Percentiles rank a stretch among this genome's conserved stretches.
phyloP scores from a whole-genome alignment of 1,284 basidiomycete species.

The Fomitopsis schrenkii region DNA sequence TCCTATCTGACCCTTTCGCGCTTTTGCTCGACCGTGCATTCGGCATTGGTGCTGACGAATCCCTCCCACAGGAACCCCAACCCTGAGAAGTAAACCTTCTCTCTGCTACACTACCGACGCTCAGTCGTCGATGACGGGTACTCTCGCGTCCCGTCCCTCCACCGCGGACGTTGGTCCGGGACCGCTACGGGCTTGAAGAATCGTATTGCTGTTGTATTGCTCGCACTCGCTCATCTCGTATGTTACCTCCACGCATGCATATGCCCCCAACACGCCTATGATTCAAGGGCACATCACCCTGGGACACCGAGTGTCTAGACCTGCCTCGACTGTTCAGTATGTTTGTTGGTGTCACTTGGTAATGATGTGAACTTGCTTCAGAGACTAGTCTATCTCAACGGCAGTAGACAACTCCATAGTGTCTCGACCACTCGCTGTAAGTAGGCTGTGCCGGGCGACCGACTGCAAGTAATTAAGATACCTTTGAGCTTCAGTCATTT shows the following conservation, averaged over 20 bases:
- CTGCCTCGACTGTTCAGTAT: too few relatives aligned
- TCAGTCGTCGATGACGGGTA: conserved; percentile 14
- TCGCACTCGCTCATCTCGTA: conserved; percentile 19
- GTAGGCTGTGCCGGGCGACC: too few relatives aligned
- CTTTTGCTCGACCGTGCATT: conserved; percentile 10
- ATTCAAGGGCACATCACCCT: conserved; percentile 9
- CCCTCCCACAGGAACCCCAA: conserved; percentile 66
- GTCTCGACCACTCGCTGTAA: too few relatives aligned
- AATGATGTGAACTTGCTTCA: too few relatives aligned
- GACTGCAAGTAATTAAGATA: too few relatives aligned
- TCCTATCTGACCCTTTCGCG: conserved; percentile 72
- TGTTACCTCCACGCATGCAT: conserved; percentile 16
- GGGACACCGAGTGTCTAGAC: not conserved
- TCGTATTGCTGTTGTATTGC: conserved; percentile 19
- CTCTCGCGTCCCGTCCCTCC: conserved; percentile 5
- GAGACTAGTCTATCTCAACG: too few relatives aligned
- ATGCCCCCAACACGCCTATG: conserved; percentile 19
- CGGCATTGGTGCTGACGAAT: conserved; percentile 24
- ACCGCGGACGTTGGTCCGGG: conserved; percentile 12
- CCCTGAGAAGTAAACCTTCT: conserved; percentile 67
- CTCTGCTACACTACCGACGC: conserved; percentile 8
- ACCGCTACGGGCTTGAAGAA: conserved; percentile 16
- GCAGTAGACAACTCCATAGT: too few relatives aligned
- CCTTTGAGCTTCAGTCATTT: too few relatives aligned
- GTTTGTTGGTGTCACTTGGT: too few relatives aligned